Evolutionary conservation across 2,329 filamentous ascomycete genomes (phyloP).

Genomic region (Metarhizium brunneum): DNA sequence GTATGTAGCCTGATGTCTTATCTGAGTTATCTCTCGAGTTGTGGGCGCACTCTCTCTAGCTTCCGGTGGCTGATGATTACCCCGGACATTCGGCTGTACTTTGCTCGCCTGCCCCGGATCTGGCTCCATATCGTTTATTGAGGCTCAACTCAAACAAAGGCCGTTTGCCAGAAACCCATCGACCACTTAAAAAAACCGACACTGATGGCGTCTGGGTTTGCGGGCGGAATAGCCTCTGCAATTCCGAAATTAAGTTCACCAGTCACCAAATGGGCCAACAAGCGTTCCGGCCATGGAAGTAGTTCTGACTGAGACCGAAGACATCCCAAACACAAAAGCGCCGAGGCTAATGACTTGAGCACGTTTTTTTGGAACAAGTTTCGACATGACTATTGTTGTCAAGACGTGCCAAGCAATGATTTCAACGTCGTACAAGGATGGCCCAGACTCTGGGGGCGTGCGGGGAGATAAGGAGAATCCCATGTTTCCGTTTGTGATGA

Average conservation of each 20-base stretch:
- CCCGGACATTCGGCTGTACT: constrained; percentile 5
- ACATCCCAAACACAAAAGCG: background rate
- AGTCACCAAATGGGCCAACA: background rate
- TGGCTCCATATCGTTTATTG: no score
- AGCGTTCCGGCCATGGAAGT: background rate
- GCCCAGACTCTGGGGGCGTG: background rate
- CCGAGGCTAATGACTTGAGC: no score
- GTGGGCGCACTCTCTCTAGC: background rate
- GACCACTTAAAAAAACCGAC: no score
- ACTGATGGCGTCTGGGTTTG: no score
- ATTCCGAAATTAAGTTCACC: background rate
- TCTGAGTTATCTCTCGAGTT: background rate
- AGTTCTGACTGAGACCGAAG: background rate
- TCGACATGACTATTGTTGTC: no score
- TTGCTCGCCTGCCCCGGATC: background rate
- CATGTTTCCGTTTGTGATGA: no score
- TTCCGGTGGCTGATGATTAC: background rate
- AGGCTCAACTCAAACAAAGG: no score
- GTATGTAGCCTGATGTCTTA: background rate
- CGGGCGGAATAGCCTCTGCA: no score
- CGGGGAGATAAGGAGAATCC: background rate
- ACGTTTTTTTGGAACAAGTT: no score
- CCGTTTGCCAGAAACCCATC: no score
- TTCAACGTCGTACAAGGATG: no score
- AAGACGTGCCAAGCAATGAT: no score